Base-by-base conservation (phyloP, 441 rosid genomes). In the Arabidopsis lyrata region DNA sequence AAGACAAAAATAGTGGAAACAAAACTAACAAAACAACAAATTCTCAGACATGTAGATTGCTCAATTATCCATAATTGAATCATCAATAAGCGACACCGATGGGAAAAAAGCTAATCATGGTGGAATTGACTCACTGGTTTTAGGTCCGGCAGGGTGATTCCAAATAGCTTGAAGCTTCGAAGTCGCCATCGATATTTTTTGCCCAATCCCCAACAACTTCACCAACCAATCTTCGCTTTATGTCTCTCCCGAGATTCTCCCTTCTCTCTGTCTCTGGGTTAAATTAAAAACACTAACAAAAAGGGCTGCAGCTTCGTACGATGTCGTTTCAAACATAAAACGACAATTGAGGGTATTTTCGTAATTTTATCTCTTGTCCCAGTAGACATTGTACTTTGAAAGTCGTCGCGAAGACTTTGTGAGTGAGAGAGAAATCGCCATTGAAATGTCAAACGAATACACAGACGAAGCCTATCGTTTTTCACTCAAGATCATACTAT, bases 101-200 rank as follows among this genome's bases (percentile, higher is more conserved):
- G 15, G 14, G 8, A 1, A 3, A 18, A 38, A 60, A 22, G 52
- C 10, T 4, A 18, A 35, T 73, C 20, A 31, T 52, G 10, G 47
- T 9, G 31, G 31, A 50, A 68, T 41, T 15, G 66, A 75, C 87
- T 66, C 45, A 90, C 95, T 86, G 62, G 95, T 86, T 79, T 86
- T 89, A 27, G 95, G 95, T 15, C 95, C 90, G 3, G 92, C 88
- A 9, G 95, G 92, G 68, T 87, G 92, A 82, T 89, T 89, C 85
- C 87, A 90, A 8, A 90, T 64, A 48, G 87, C 88, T 75, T 84
- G 87, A 34, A 88, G 83, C 81, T 78, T 86, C 61, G 82, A 82
- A 65, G 82, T 57, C 47, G 82, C 82, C 87, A 83, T 81, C 39
- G 58, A 57, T 4, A 13, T 6, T 24, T 12, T 44, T 22, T 9